These are phyloP conservation scores for Salvia sclarea DNA, from an alignment of 305 asterid genomes.

Conservation along the genomic window DNA sequence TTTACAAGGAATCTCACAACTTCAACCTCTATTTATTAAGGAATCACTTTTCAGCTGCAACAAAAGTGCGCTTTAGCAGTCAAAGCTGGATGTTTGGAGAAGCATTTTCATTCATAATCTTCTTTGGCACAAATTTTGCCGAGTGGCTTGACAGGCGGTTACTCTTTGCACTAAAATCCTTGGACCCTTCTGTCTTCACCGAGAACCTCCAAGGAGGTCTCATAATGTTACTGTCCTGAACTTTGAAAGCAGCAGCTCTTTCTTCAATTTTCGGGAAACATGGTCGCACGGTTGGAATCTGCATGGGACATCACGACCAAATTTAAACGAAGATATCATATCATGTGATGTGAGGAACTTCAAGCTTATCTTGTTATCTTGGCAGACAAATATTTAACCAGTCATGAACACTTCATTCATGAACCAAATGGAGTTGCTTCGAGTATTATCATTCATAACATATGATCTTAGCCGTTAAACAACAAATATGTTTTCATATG, in stretches of 20 bases:
- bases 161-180: conserved; percentile 35
- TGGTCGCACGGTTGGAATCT: conserved; percentile 42
- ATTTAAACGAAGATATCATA: conserved; percentile 10
- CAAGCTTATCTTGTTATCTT: not conserved
- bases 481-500: not conserved
- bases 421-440: not conserved
- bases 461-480: not conserved
- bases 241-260: conserved; percentile 44
- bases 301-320: conserved; percentile 24
- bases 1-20: not conserved
- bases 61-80: conserved; percentile 18
- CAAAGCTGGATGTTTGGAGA: conserved; percentile 60
- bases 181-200: conserved; percentile 41
- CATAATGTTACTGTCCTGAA: conserved; percentile 37
- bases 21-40: not conserved
- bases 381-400: not conserved
- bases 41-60: not conserved
- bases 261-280: conserved; percentile 41
- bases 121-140: conserved; percentile 37
- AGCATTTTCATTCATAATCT: conserved; percentile 50
- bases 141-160: conserved; percentile 32
- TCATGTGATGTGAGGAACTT: not conserved
- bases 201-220: conserved; percentile 69
- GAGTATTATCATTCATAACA: not conserved
- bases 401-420: not conserved